A percentile compares a stretch with the other conserved stretches of the same genome.
These are phyloP conservation scores for Croton setiger DNA, from an alignment of 441 rosid species.

Conservation along the genomic window DNA sequence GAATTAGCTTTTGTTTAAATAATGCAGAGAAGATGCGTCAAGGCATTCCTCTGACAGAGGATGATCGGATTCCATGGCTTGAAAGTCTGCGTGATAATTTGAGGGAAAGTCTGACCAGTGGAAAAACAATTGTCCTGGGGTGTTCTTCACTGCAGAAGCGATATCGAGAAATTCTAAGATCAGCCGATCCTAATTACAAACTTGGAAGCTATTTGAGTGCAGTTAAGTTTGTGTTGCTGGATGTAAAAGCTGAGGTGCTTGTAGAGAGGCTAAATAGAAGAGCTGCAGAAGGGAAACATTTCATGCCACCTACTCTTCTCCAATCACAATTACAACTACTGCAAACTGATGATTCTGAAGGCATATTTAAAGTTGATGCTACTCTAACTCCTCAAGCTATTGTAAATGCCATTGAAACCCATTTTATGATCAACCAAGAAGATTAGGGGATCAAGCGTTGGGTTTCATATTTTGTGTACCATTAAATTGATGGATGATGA, in stretches of 20 bases:
- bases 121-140: slow-evolving; percentile 49
- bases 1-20: neutral
- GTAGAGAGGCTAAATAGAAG: slow-evolving; percentile 48
- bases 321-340: slow-evolving; percentile 79
- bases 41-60: slow-evolving; percentile 61
- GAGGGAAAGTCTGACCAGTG: slow-evolving; percentile 30
- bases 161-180: slow-evolving; percentile 69
- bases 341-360: slow-evolving; percentile 55
- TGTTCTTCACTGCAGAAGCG: slow-evolving; percentile 71
- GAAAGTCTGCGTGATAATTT: slow-evolving; percentile 40
- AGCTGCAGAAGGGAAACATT: slow-evolving; percentile 66
- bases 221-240: slow-evolving; percentile 58
- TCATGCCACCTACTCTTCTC: slow-evolving; percentile 70
- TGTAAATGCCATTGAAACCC: slow-evolving; percentile 26
- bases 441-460: too few species aligned
- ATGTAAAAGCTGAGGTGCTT: slow-evolving; percentile 50
- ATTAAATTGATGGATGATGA: too few species aligned
- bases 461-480: too few species aligned
- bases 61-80: slow-evolving; percentile 82
- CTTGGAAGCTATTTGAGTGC: slow-evolving; percentile 34
- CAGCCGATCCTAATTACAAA: slow-evolving; percentile 52
- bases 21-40: slow-evolving; percentile 56
- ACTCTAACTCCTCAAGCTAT: slow-evolving; percentile 45
- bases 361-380: slow-evolving; percentile 50
- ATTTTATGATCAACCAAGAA: neutral